A percentile compares a stretch with the other conserved stretches of the same genome.
Evolutionary conservation across 495 filamentous ascomycete species (phyloP).

Genomic region (Penicillium maclennaniae): DNA sequence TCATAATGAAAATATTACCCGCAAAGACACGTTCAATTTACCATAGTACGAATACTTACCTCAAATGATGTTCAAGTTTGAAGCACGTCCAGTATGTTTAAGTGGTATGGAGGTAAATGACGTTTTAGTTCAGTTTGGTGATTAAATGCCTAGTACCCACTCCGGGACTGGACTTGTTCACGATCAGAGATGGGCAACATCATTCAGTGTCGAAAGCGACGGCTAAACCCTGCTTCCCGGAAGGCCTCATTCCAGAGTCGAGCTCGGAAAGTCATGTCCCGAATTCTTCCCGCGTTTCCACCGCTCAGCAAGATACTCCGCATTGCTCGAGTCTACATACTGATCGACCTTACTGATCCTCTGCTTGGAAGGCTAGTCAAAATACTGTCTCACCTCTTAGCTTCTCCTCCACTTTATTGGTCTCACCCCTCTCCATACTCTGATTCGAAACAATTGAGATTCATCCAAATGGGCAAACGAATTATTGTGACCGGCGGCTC

Average conservation of each 20-base stretch:
- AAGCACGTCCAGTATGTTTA: too few species aligned
- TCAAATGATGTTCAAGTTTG: too few species aligned
- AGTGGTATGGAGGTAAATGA: neutral
- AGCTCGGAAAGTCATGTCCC: neutral
- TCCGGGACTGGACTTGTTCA: neutral
- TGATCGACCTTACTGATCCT: neutral
- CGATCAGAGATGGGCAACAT: too few species aligned
- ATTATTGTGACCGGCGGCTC: conserved; percentile 57
- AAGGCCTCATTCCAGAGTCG: neutral
- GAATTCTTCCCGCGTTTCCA: neutral
- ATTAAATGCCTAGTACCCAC: neutral
- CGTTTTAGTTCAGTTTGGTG: neutral
- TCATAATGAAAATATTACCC: neutral
- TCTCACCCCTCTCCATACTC: too few species aligned
- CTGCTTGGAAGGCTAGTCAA: too few species aligned
- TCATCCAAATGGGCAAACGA: conserved; percentile 30
- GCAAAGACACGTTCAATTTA: neutral
- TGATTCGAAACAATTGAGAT: too few species aligned
- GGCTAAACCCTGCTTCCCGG: neutral
- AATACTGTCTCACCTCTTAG: too few species aligned
- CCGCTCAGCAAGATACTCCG: neutral
- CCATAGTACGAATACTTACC: neutral
- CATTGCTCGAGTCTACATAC: neutral
- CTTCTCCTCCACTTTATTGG: too few species aligned
- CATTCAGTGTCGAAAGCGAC: neutral